These are phyloP conservation scores for Ophiostoma australiae DNA, from an alignment of 2,329 filamentous ascomycete species.

Conservation along the genomic window DNA sequence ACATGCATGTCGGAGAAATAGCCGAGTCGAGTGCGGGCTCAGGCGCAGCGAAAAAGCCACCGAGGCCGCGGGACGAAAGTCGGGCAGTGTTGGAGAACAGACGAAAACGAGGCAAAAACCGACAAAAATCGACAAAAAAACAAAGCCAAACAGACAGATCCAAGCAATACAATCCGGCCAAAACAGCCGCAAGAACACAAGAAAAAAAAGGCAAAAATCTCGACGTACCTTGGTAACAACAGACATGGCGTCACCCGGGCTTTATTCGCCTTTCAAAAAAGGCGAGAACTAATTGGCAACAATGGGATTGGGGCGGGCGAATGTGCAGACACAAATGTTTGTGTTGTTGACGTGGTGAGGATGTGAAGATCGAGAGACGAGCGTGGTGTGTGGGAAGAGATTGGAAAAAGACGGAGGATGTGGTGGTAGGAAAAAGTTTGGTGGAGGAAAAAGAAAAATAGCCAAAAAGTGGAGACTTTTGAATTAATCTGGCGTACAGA, in stretches of 20 bases:
- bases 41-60: not conserved
- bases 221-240: constrained; percentile 53
- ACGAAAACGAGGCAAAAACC: not conserved
- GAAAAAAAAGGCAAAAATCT: not conserved
- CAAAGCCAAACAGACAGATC: not conserved
- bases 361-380: constrained; percentile 12
- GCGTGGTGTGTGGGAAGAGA: constrained; percentile 13
- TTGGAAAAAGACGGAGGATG: constrained; percentile 16
- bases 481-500: not conserved
- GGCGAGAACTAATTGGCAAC: constrained; percentile 37
- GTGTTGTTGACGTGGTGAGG: constrained; percentile 13
- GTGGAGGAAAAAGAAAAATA: constrained; percentile 19
- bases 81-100: not conserved
- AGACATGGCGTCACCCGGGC: constrained; percentile 54
- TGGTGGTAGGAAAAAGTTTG: constrained; percentile 18
- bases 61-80: not conserved
- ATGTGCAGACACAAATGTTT: constrained; percentile 7
- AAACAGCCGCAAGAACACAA: not conserved
- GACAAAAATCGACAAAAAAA: not conserved
- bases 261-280: constrained; percentile 50
- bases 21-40: not conserved
- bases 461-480: constrained; percentile 14
- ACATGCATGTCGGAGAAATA: constrained; percentile 2
- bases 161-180: not conserved
- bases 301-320: constrained; percentile 22